Percentiles rank a stretch among this genome's conserved stretches.
Conservation (phyloP, 345 rosid genomes). For the Zanthoxylum bungeanum region DNA sequence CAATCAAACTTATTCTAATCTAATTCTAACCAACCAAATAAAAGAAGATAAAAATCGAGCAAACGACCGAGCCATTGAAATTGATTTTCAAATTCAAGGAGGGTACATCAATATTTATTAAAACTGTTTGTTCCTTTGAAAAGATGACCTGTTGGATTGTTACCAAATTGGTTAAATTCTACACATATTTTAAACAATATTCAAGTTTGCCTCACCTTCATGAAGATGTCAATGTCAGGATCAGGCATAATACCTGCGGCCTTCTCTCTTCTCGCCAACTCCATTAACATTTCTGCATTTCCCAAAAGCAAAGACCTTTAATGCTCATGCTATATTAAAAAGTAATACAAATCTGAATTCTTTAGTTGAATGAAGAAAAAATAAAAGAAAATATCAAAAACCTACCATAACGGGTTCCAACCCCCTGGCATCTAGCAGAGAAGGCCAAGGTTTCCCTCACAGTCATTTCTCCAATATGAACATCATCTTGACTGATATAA, state of each 20-base stretch:
- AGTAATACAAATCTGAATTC: too few relatives aligned
- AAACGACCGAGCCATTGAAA: too few relatives aligned
- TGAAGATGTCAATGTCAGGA: slow-evolving; percentile 68
- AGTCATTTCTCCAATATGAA: slow-evolving; percentile 72
- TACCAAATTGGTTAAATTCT: neutral
- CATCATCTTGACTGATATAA: slow-evolving; percentile 69
- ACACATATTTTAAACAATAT: neutral
- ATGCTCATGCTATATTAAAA: neutral
- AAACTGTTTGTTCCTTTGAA: neutral
- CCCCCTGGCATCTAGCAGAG: slow-evolving; percentile 76
- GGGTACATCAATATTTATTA: too few relatives aligned
- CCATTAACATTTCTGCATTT: slow-evolving; percentile 53
- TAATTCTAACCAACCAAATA: neutral
- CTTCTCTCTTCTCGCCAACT: slow-evolving; percentile 71
- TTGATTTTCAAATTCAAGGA: too few relatives aligned
- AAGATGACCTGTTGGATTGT: neutral
- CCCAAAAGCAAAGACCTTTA: neutral
- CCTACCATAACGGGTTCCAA: slow-evolving; percentile 53
- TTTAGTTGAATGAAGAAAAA: too few relatives aligned
- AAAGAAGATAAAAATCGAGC: neutral
- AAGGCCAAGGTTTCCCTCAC: slow-evolving; percentile 82
- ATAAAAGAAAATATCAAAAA: neutral
- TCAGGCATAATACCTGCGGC: slow-evolving; percentile 72
- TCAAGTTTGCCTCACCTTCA: slow-evolving; percentile 43
- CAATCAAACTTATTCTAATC: too few relatives aligned